These are phyloP conservation scores for Penicillium arizonense DNA, from an alignment of 495 filamentous ascomycete species.

Conservation along the genomic window DNA sequence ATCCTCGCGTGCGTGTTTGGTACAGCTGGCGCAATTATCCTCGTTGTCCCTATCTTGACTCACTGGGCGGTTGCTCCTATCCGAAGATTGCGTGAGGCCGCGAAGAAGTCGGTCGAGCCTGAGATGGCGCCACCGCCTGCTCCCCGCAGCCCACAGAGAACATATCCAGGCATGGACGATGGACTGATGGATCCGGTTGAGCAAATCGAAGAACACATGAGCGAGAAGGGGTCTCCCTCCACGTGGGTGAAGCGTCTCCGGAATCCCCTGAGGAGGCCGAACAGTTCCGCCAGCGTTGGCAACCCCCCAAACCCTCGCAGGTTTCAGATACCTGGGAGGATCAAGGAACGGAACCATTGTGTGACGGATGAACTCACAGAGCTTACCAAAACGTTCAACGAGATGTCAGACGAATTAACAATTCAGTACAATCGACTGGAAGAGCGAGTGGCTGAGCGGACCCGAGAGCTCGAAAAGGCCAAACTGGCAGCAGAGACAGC, in stretches of 20 bases:
- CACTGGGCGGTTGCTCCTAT: slow-evolving; percentile 81
- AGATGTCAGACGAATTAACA: slow-evolving; percentile 87
- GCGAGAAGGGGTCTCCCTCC: slow-evolving; percentile 12
- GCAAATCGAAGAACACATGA: slow-evolving; percentile 20
- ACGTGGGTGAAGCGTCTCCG: slow-evolving; percentile 15
- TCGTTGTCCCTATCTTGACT: slow-evolving; percentile 72
- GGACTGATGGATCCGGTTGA: neutral
- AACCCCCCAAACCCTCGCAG: slow-evolving; percentile 1
- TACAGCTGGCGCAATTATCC: slow-evolving; percentile 64
- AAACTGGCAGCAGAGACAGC: slow-evolving; percentile 90
- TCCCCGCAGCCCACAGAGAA: neutral
- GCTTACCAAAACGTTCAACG: slow-evolving; percentile 83
- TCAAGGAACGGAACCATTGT: slow-evolving; percentile 69
- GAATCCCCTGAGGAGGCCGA: slow-evolving; percentile 9
- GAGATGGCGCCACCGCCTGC: slow-evolving; percentile 32
- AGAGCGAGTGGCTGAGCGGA: slow-evolving; percentile 79
- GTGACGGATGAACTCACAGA: slow-evolving; percentile 88
- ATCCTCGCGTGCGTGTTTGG: slow-evolving; percentile 83
- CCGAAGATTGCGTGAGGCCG: slow-evolving; percentile 70
- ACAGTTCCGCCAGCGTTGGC: slow-evolving; percentile 4
- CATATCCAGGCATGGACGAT: neutral
- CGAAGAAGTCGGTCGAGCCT: slow-evolving; percentile 70
- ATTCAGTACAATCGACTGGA: slow-evolving; percentile 83
- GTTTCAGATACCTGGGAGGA: slow-evolving; percentile 82
- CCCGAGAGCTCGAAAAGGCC: slow-evolving; percentile 78